Conservation (phyloP, 208 protist species). For the Trypanosoma theileri region DNA sequence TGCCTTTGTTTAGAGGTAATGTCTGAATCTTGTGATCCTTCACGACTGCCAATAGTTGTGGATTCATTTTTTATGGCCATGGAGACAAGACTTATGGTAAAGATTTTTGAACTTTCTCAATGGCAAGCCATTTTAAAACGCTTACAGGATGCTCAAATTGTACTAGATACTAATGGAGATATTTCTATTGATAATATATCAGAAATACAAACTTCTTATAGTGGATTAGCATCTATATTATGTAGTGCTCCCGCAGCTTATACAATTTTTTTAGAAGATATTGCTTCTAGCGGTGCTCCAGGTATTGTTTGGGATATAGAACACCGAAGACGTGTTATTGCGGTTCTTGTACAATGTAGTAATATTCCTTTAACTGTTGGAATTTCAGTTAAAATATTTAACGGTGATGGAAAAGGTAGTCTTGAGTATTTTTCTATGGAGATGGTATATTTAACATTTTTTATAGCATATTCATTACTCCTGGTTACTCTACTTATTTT, state of each 20-base stretch:
- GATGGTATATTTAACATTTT: constrained; percentile 2
- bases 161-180: too few relatives aligned
- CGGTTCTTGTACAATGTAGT: constrained; percentile 64
- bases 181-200: neutral
- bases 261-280: neutral
- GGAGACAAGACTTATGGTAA: constrained; percentile 36
- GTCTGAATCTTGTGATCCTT: neutral
- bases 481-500: constrained; percentile 4
- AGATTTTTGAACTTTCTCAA: constrained; percentile 49
- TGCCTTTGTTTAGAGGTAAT: constrained; percentile 39
- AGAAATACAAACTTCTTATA: neutral
- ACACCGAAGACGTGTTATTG: constrained; percentile 30
- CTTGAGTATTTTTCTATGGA: constrained; percentile 1
- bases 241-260: neutral
- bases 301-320: constrained; percentile 30
- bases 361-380: constrained; percentile 40
- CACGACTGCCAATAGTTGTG: constrained; percentile 7
- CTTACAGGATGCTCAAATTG: neutral
- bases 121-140: constrained; percentile 33
- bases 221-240: neutral
- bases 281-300: too few relatives aligned
- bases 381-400: constrained; percentile 1
- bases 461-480: constrained; percentile 13
- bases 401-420: constrained; percentile 9
- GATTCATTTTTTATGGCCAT: constrained; percentile 14